Percentiles rank a stretch among this genome's conserved stretches.
These are phyloP conservation scores for Umbellularia californica DNA, from an alignment of 164 flowering plant genomes.

Conservation along the genomic window DNA sequence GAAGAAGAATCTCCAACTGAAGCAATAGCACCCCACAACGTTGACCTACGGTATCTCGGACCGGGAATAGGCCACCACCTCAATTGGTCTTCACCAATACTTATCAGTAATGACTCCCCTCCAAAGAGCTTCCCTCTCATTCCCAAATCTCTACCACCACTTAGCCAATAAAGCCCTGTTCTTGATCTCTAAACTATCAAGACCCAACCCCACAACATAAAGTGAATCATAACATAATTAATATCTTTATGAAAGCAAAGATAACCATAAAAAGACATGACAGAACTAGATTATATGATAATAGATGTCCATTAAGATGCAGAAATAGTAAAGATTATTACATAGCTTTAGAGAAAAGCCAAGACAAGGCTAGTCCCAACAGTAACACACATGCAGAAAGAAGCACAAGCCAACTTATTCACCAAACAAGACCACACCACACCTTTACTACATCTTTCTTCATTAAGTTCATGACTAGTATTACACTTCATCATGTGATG, in stretches of 20 bases:
- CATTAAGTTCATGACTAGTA: background rate
- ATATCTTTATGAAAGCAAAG: background rate
- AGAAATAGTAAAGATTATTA: slow-evolving; percentile 10
- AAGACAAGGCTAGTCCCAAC: slow-evolving; percentile 12
- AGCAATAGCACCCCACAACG: too few species aligned
- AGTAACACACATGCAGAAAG: slow-evolving; percentile 2
- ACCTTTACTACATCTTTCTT: slow-evolving; percentile 6
- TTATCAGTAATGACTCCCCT: too few species aligned
- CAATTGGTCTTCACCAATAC: too few species aligned
- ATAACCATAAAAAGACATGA: background rate
- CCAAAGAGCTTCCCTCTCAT: too few species aligned
- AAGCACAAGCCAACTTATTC: slow-evolving; percentile 12
- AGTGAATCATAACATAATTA: too few species aligned
- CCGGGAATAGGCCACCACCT: too few species aligned
- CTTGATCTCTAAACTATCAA: too few species aligned
- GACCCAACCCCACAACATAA: too few species aligned
- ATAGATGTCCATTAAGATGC: slow-evolving; percentile 9
- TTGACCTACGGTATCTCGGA: too few species aligned
- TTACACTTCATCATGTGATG: background rate
- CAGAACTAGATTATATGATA: slow-evolving; percentile 1
- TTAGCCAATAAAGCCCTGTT: too few species aligned
- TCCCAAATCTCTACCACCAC: too few species aligned
- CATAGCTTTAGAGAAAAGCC: slow-evolving; percentile 12
- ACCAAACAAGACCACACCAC: slow-evolving; percentile 6
- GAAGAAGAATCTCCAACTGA: too few species aligned